Evolutionary conservation across 768 basidiomycete genomes (phyloP).

Genomic region (Kwoniella mangroviensis): DNA sequence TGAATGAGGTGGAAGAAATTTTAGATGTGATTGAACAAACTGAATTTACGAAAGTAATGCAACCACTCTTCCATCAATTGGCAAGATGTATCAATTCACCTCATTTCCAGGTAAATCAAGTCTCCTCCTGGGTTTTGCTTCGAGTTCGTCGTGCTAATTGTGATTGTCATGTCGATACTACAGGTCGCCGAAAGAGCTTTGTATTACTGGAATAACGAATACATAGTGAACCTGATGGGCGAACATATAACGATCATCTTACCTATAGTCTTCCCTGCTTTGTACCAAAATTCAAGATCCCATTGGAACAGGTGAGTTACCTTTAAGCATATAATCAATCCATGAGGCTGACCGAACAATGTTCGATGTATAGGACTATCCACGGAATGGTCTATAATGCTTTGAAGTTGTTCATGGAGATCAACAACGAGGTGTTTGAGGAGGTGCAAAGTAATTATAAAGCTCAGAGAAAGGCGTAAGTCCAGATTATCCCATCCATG

Average conservation of each 20-base stretch:
- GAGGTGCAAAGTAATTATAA: slow-evolving; percentile 92
- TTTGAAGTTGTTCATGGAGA: slow-evolving; percentile 97
- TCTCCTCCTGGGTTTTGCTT: neutral
- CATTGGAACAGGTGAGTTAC: slow-evolving; percentile 93
- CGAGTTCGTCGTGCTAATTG: neutral
- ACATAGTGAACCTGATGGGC: slow-evolving; percentile 98
- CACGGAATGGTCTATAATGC: slow-evolving; percentile 99
- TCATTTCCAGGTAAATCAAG: slow-evolving; percentile 77
- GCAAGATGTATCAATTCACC: slow-evolving; percentile 98
- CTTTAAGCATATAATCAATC: neutral
- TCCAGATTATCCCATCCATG: slow-evolving; percentile 33
- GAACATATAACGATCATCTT: slow-evolving; percentile 86
- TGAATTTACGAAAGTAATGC: slow-evolving; percentile 95
- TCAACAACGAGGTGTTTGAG: slow-evolving; percentile 95
- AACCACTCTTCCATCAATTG: slow-evolving; percentile 88
- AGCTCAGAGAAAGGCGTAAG: slow-evolving; percentile 81
- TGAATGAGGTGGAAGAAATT: slow-evolving; percentile 99
- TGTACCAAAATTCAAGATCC: slow-evolving; percentile 92
- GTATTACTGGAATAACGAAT: slow-evolving; percentile 99
- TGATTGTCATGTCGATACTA: neutral
- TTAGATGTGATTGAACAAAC: slow-evolving; percentile 95
- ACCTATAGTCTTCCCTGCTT: slow-evolving; percentile 94
- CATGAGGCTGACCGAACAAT: slow-evolving; percentile 7
- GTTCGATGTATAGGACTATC: slow-evolving; percentile 71
- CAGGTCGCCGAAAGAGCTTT: slow-evolving; percentile 91